Evolutionary conservation across 352 stramenopile species (phyloP), one percentile per base, ranked within the genome.

Genomic region (Globisporangium apiculatum): DNA sequence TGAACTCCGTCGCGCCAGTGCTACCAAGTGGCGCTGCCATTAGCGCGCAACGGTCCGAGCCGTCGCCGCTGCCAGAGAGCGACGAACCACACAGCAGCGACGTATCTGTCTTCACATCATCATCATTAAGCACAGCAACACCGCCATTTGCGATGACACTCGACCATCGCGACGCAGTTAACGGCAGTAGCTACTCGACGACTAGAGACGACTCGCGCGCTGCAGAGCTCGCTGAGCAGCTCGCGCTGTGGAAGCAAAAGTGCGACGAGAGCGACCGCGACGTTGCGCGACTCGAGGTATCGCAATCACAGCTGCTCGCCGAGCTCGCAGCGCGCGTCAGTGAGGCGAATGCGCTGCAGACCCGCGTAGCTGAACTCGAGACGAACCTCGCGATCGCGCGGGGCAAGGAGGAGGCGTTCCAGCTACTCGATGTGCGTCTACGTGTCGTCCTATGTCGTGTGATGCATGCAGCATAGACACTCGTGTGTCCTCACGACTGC

Each of bases 341-440:
- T 4, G 53, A 81, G 55, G 2, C 42, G 14, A 49, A 66, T 24
- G 42, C n/a, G 24, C 61, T 79, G 18, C 51, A 31, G 12, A 35
- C 31, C 14, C 69, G 73, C 57, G 46, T 88, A 5, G 12, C 57
- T 0, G 52, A 64, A 7, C 61, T 86, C 35, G 63, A 79, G 55
- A 50, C 68, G 8, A 70, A 62, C 36, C 54, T 79, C 11, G 72
- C 78, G 47, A 71, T 57, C 31, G 68, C 60, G 18, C 76, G 89
- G 54, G 67, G 70, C 56, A 87, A 85, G 48, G 71, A 86, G 42
- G 76, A 89, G 60, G 73, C 77, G 1, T 84, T 84, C 60, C 63
- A 61, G 48, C 65, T 83, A 17, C 79, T 87, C 59, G 78, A 67
- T 58, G 77, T 86, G 73, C 55, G 76, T 73, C 24, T 9, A 14